Evolutionary conservation across 2,329 filamentous ascomycete genomes (phyloP), one percentile per base, ranked within the genome.

Genomic region (Pseudopithomyces chartarum): DNA sequence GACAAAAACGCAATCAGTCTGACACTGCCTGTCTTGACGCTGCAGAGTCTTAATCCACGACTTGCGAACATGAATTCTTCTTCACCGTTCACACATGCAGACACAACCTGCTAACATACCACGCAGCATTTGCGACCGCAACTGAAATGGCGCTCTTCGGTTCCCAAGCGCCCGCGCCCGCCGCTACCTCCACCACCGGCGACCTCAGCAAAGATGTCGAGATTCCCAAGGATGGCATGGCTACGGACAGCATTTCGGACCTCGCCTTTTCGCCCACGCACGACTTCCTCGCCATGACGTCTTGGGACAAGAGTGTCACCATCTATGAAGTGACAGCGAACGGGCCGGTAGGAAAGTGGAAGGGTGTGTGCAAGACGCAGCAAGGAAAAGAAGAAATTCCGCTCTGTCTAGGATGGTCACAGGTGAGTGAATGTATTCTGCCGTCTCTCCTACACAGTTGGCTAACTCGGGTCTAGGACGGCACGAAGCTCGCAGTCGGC

Each of bases 221-320:
- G 52, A 82, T 99, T 2, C 38, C 34, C 54, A 90, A 90, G 13
- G 61, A 70, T 12, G 48, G 38, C 56, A 60, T 71, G 11, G 95
- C 95, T 20, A 88, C 91, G 65, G 95, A 99, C 78, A 91, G 90
- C 76, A 90, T 98, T 70, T 93, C 93, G 34, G 91, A 92, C 73
- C 84, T 99, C 58, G 82, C 87, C 47, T 99, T 97, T 80, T 93
- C 90, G 13, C 87, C 89, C 1, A 82, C 82, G 52, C 84, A 80
- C 64, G 92, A 98, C 68, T 90, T 96, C 73, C 83, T 99, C 17
- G 92, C 94, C 22, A 91, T 97, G 34, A 82, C 92, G 46, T 97
- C 92, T 68, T 99, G 95, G 95, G 95, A 99, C 79, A 96, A 96
- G 81, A 96, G 97, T 76, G 92, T 98, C 61, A 90, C 93, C 71